These are phyloP conservation scores for Alternaria arbusti DNA, from an alignment of 2,329 filamentous ascomycete species.

Conservation along the genomic window DNA sequence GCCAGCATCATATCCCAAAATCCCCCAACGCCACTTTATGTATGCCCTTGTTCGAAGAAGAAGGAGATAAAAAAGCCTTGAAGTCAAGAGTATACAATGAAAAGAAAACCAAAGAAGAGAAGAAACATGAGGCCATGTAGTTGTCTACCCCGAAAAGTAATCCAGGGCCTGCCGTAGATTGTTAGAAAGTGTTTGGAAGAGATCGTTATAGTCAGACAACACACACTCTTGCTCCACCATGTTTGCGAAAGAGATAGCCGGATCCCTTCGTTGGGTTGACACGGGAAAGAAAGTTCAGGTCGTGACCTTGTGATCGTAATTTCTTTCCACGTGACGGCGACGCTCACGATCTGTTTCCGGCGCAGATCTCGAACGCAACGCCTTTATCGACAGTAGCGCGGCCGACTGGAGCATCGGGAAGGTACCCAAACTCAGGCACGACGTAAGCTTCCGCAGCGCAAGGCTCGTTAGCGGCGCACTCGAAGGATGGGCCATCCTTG, in stretches of 20 bases:
- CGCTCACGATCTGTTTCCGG: background rate
- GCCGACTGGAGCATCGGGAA: constrained; percentile 18
- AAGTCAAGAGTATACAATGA: background rate
- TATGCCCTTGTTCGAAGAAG: background rate
- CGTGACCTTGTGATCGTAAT: background rate
- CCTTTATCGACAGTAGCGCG: constrained; percentile 10
- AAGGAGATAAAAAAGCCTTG: background rate
- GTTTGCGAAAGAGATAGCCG: background rate
- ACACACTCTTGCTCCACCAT: background rate
- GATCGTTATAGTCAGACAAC: background rate
- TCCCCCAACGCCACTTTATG: background rate
- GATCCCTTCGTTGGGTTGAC: background rate
- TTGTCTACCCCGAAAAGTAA: background rate
- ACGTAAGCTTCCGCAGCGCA: constrained; percentile 19
- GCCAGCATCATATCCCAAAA: background rate
- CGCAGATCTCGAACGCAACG: constrained; percentile 23
- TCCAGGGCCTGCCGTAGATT: background rate
- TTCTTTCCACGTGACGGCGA: background rate
- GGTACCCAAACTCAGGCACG: constrained; percentile 14
- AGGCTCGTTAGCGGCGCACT: constrained; percentile 9
- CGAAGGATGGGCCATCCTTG: background rate
- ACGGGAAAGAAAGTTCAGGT: background rate
- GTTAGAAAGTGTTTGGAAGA: background rate
- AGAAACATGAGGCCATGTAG: background rate
- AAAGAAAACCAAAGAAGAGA: background rate